Percentiles rank a stretch among this genome's conserved stretches.
phyloP scores from a whole-genome alignment of 2,329 filamentous ascomycete genomes.

The Colletotrichum sp. region DNA sequence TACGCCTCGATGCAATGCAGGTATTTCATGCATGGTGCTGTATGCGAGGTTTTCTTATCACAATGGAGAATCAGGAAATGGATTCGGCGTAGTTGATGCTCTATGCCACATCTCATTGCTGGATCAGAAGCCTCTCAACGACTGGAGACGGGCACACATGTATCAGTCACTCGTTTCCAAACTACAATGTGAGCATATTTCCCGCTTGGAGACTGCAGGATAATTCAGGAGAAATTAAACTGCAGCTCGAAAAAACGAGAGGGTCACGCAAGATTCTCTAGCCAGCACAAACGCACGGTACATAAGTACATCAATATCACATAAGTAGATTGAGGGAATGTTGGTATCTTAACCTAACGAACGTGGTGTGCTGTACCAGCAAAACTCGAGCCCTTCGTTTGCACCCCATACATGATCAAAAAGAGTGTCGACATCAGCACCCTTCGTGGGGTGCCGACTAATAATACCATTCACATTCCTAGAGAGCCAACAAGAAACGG shows the following conservation, averaged over 20 bases:
- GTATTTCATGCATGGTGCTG: background rate
- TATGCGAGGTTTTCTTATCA: background rate
- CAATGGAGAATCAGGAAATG: background rate
- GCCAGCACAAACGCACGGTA: background rate
- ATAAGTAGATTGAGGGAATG: background rate
- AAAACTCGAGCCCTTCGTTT: background rate
- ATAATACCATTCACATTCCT: background rate
- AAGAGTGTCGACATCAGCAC: constrained; percentile 1
- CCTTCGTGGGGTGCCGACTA: constrained; percentile 8
- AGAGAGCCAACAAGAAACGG: background rate
- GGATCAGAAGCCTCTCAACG: background rate
- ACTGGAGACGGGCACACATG: background rate
- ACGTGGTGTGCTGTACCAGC: background rate
- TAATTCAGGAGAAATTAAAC: background rate
- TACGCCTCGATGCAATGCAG: background rate
- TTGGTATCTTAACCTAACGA: constrained; percentile 7
- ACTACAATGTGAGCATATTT: background rate
- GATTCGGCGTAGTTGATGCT: background rate
- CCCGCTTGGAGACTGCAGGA: background rate
- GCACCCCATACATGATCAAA: background rate
- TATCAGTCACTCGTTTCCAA: background rate
- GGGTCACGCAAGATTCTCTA: background rate
- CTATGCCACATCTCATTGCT: background rate
- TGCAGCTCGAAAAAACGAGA: background rate
- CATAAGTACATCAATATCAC: background rate